Evolutionary conservation across 495 filamentous ascomycete species (phyloP), one percentile per base, ranked within the genome.

Genomic region (Cetradonia linearis): DNA sequence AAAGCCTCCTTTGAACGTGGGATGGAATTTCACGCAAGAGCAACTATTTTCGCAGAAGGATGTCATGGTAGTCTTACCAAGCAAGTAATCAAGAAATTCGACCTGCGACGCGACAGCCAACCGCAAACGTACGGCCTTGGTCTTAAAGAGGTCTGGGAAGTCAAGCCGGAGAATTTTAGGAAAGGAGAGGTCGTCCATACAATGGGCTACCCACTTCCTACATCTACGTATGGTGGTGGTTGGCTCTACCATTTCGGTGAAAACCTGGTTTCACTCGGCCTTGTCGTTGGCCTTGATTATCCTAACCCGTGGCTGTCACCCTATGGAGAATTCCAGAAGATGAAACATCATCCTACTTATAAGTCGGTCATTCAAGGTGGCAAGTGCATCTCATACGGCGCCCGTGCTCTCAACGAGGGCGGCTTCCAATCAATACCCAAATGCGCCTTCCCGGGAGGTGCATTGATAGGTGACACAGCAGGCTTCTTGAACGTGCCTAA

Each of bases 241-340:
- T 99, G 87, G 87, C 89, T 99, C 84, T 99, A 99, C 67, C 93
- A 99, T 71, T 98, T 97, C 69, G 93, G 91, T 25, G 91, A 97
- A 64, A 97, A 97, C 72, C 83, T 96, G 65, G 93, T 97, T 65
- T 92, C 87, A 66, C 80, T 99, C 48, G 93, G 93, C 14, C 79
- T 96, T 36, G 93, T 99, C 20, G 88, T 95, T 33, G 93, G 92
- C 30, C 79, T 99, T 34, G 93, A 99, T 74, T 99, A 97, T 68
- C 80, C 86, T 31, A 99, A 99, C 71, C 94, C 93, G 0, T 99
- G 91, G 87, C 79, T 99, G 20, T 90, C 89, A 0, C 93, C 93
- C 0, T 99, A 99, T 69, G 82, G 82, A 30, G 93, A 99, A 70
- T 97, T 99, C 73, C 94, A 99, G 70, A 96, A 96, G 76, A 83